These are phyloP conservation scores for Nemania bipapillata DNA, from an alignment of 2,329 filamentous ascomycete genomes.

Conservation along the genomic window DNA sequence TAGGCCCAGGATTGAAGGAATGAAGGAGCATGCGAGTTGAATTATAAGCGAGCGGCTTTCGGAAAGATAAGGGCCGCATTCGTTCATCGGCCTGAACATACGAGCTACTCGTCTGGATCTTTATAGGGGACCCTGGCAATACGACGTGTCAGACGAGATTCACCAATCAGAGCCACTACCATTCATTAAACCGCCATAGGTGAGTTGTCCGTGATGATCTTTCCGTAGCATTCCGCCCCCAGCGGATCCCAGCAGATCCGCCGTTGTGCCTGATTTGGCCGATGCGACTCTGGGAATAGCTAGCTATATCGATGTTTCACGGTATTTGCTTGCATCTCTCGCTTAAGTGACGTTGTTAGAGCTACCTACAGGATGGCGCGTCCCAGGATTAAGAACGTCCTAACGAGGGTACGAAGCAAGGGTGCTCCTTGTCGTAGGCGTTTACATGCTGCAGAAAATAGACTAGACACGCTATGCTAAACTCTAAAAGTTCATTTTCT, in stretches of 20 bases:
- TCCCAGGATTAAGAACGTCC: not conserved
- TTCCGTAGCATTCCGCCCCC: slow-evolving; percentile 19
- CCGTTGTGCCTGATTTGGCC: slow-evolving; percentile 12
- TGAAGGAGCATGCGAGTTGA: slow-evolving; percentile 33
- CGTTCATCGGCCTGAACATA: slow-evolving; percentile 6
- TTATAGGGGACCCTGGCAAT: slow-evolving; percentile 7
- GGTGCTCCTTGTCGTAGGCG: not conserved
- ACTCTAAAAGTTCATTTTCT: not conserved
- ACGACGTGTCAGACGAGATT: slow-evolving; percentile 22
- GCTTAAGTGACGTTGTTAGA: slow-evolving; percentile 24
- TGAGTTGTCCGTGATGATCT: slow-evolving; percentile 10
- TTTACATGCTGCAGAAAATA: not conserved
- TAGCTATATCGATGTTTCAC: slow-evolving; percentile 11
- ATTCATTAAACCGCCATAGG: slow-evolving; percentile 1
- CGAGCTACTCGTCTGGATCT: slow-evolving; percentile 17
- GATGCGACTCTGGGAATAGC: slow-evolving; percentile 13
- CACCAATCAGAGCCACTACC: slow-evolving; percentile 12
- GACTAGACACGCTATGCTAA: not conserved
- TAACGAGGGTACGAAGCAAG: not conserved
- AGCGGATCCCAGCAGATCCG: not conserved
- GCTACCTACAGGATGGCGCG: not conserved
- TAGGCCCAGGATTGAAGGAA: slow-evolving; percentile 36
- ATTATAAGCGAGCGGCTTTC: slow-evolving; percentile 26
- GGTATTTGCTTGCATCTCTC: slow-evolving; percentile 11
- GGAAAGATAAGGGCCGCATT: slow-evolving; percentile 26